phyloP scores from a whole-genome alignment of 805 yeast genomes.

The Lipomyces yamadae region DNA sequence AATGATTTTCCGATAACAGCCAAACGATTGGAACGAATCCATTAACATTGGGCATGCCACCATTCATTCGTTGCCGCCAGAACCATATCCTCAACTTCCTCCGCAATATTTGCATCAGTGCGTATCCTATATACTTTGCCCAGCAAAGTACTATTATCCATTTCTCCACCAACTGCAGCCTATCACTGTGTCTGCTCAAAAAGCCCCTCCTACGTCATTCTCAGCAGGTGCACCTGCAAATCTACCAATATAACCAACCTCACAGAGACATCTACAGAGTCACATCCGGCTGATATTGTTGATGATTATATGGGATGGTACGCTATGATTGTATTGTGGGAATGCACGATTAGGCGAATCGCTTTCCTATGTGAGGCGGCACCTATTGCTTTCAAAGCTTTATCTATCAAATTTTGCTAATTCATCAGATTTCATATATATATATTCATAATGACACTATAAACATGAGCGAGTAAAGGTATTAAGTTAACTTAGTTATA shows the following conservation, averaged over 20 bases:
- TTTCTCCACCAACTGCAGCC: neutral
- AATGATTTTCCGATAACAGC: constrained; percentile 4
- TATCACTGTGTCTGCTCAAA: neutral
- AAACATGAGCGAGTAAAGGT: too few species aligned
- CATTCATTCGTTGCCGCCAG: neutral
- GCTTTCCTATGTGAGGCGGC: neutral
- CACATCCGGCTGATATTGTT: too few species aligned
- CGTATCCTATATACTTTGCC: neutral
- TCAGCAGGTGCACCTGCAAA: constrained; percentile 1
- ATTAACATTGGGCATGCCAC: constrained; percentile 5
- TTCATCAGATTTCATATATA: too few species aligned
- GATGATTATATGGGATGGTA: too few species aligned
- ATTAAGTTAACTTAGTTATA: neutral
- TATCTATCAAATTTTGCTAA: neutral
- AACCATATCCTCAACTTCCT: constrained; percentile 5
- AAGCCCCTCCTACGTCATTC: neutral
- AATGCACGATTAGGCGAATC: neutral
- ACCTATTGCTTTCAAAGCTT: neutral
- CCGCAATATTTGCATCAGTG: constrained; percentile 1
- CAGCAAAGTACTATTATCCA: neutral
- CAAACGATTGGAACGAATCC: constrained; percentile 7
- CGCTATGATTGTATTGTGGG: neutral
- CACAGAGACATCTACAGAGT: too few species aligned
- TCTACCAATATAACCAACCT: neutral
- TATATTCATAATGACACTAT: too few species aligned